Percentiles rank a stretch among this genome's conserved stretches.
Evolutionary conservation across 495 filamentous ascomycete species (phyloP).

Genomic region (Diplogelasinospora grovesii): DNA sequence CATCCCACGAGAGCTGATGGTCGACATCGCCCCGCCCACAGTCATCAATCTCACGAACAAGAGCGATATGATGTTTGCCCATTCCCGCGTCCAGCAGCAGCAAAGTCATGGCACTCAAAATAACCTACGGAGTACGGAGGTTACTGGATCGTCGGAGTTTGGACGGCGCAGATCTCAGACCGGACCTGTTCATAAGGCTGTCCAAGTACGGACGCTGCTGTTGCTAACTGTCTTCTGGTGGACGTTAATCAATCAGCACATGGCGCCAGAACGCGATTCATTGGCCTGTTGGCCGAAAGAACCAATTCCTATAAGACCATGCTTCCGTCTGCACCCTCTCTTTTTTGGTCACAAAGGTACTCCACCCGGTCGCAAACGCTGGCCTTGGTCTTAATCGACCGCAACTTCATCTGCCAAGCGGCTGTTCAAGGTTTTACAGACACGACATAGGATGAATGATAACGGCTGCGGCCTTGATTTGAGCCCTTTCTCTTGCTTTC

Average conservation of each 20-base stretch:
- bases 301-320: slow-evolving; percentile 1
- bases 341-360: neutral
- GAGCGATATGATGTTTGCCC: neutral
- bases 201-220: too few species aligned
- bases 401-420: neutral
- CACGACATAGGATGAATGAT: too few species aligned
- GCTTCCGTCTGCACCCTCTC: slow-evolving; percentile 4
- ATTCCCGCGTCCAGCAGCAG: neutral
- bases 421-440: neutral
- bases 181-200: slow-evolving; percentile 8
- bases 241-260: neutral
- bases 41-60: too few species aligned
- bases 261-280: neutral
- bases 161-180: neutral
- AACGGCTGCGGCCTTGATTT: neutral
- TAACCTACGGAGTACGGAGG: neutral
- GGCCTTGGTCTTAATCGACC: neutral
- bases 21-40: too few species aligned
- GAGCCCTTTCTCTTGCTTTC: neutral
- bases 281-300: neutral
- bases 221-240: neutral
- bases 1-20: too few species aligned
- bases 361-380: neutral
- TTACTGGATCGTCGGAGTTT: neutral
- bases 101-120: too few species aligned